Base-by-base conservation (phyloP, 176 grass and related monocot species). In the Paspalum notatum region DNA sequence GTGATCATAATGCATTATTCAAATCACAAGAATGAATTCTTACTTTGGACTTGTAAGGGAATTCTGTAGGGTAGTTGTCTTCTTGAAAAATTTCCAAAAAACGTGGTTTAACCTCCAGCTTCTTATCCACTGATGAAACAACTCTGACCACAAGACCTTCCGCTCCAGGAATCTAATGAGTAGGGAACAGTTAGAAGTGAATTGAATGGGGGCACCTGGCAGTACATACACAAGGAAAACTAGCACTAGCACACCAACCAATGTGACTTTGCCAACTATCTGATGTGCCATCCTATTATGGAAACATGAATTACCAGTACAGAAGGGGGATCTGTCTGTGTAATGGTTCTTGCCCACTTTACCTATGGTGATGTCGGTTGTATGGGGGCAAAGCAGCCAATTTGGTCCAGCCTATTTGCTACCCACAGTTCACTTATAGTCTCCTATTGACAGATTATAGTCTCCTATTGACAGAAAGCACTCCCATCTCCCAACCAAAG, bases 111-210 rank as follows among this genome's bases (percentile, higher is more conserved):
- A 99, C 97, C 80, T 99, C 97, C 80, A 99, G 80, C 73, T 99
- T 99, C 85, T 99, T 99, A 88, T 99, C 97, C 79, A 99, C 97
- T 45, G 97, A 99, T 86, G 97, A 99, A 79, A 99, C 91, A 83
- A 99, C 97, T 85, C 97, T 93, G 63, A 99, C 93, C 22, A 99
- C 97, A 88, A 99, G 97, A 62, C 93, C 91, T 85, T 99, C 97
- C 46, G 87, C 97, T 74, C 90, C 97, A 79, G 93, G 91, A 54
- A 96, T 91, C 93, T 97, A 87, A 87, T 42, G 84, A 57, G 67
- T 72, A 75, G 26, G 75, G 50, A 63, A 79, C 14, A 71, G 59
- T 55, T 51, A 66, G 50, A 73, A 66, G 62, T 71, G 12, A 77
- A 81, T 18, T n/a, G 76, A 63, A 21, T 55, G 13, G 16, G 42